These are phyloP conservation scores for Apiospora marii DNA, from an alignment of 2,329 filamentous ascomycete species.

Conservation along the genomic window DNA sequence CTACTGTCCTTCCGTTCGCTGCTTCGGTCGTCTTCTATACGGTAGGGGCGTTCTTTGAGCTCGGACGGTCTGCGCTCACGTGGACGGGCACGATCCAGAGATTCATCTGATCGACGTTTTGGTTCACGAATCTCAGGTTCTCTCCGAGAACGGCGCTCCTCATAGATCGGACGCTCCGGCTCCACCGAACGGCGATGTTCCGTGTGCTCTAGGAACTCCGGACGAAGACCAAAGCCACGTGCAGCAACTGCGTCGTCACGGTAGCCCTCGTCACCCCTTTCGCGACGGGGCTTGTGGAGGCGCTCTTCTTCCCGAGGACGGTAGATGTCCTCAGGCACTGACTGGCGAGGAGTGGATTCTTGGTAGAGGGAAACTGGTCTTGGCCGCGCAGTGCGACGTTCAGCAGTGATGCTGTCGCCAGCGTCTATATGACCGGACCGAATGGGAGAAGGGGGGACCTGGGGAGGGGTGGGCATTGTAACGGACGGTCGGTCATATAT, in stretches of 20 bases:
- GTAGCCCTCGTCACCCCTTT: constrained; percentile 52
- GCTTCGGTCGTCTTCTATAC: constrained; percentile 34
- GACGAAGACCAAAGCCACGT: constrained; percentile 62
- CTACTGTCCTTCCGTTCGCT: constrained; percentile 38
- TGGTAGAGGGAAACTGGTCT: constrained; percentile 63
- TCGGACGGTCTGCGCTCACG: constrained; percentile 35
- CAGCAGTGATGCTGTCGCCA: constrained; percentile 44
- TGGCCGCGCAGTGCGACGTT: constrained; percentile 44
- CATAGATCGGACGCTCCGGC: constrained; percentile 44
- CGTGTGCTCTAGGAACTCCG: constrained; percentile 46
- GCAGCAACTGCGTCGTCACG: constrained; percentile 55
- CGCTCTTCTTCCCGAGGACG: constrained; percentile 58
- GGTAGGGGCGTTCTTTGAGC: constrained; percentile 32
- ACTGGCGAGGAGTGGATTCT: constrained; percentile 53
- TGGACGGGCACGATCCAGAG: constrained; percentile 36
- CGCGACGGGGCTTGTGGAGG: constrained; percentile 50
- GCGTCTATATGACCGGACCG: constrained; percentile 43
- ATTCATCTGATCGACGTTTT: constrained; percentile 40
- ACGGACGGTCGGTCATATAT: constrained; percentile 56
- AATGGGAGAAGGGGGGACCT: constrained; percentile 46
- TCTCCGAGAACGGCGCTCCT: constrained; percentile 52
- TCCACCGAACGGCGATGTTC: constrained; percentile 40
- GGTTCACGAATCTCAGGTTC: constrained; percentile 42
- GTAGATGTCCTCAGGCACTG: constrained; percentile 57
- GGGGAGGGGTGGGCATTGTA: constrained; percentile 56